Base-by-base conservation (phyloP, 2,329 filamentous ascomycete species). In the Pseudocercospora cruenta region DNA sequence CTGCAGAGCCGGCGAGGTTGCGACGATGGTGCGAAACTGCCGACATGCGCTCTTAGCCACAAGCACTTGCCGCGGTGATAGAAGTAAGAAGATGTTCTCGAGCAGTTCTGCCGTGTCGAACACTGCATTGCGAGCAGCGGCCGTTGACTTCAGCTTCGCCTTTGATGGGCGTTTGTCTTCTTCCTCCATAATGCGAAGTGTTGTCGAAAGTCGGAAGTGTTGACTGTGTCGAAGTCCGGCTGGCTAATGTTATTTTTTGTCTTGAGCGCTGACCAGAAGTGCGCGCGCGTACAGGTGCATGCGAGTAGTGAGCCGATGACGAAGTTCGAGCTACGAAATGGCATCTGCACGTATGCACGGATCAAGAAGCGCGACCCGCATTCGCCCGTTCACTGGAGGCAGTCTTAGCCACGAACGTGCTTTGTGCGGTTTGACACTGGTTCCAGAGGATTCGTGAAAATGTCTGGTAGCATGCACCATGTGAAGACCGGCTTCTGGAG, bases 401-500 rank as follows among this genome's bases (percentile, higher is more conserved):
- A 36, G 33, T 14, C 33, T 10, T 12, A 36, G 33, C 12, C 33
- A 12, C 10, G 12, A 36, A 14, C 12, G 33, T 36, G 33, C 10
- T 12, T 36, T 14, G 12, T 36, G 12, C 14, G 33, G 33, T 36
- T 36, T 36, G 33, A 14, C 12, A 16, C n/a, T 19, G 45, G 7
- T 19, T 19, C 7, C 45, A 47, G n/a, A 47, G n/a, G n/a, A 22
- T 22, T 47, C n/a, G 45, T 22, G 22, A 63, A 63, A 16, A 58
- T 63, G 22, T 63, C 51, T 22, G 60, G 31, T 31, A 49, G 36
- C 61, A 63, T 63, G 33, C 51, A 63, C 61, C 61, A 58, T 10
- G 61, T 63, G 33, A 58, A 63, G 16, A 58, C 61, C 12, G 61
- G 51, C 51, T 58, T 63, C 14, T 45, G 33, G 8, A 63, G 51